Evolutionary conservation across 2,329 filamentous ascomycete genomes (phyloP).

Genomic region (Colletotrichum tamarilloi): DNA sequence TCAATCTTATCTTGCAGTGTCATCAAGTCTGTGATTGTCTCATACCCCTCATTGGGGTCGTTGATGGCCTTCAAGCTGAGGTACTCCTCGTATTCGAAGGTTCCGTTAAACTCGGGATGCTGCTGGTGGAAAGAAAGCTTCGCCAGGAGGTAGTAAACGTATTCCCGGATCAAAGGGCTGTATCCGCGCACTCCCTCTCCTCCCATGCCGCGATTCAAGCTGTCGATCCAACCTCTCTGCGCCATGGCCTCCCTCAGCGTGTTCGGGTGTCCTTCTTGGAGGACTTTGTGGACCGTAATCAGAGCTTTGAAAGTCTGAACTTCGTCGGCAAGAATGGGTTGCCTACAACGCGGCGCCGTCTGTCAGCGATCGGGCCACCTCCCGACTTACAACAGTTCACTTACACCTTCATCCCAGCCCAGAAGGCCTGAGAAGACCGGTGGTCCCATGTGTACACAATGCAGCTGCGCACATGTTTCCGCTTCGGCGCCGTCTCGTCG

Average conservation of each 20-base stretch:
- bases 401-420: constrained; percentile 98
- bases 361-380: neutral
- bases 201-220: constrained; percentile 82
- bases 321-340: constrained; percentile 98
- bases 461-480: constrained; percentile 96
- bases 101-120: constrained; percentile 97
- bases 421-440: constrained; percentile 94
- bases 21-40: constrained; percentile 98
- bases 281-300: constrained; percentile 96
- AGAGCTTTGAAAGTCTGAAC: constrained; percentile 99
- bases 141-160: constrained; percentile 93
- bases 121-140: constrained; percentile 97
- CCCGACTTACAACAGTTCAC: constrained; percentile 46
- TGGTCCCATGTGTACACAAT: constrained; percentile 99
- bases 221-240: constrained; percentile 92
- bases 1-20: constrained; percentile 97
- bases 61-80: constrained; percentile 98
- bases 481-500: constrained; percentile 76
- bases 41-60: constrained; percentile 96
- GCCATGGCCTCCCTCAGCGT: constrained; percentile 89
- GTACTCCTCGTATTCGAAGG: constrained; percentile 99
- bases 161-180: constrained; percentile 92
- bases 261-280: constrained; percentile 94
- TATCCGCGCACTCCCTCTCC: constrained; percentile 92
- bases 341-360: constrained; percentile 62